A percentile compares a stretch with the other conserved stretches of the same genome.
phyloP scores from a whole-genome alignment of 2,329 filamentous ascomycete genomes.

The Dothideomycetes sp. region DNA sequence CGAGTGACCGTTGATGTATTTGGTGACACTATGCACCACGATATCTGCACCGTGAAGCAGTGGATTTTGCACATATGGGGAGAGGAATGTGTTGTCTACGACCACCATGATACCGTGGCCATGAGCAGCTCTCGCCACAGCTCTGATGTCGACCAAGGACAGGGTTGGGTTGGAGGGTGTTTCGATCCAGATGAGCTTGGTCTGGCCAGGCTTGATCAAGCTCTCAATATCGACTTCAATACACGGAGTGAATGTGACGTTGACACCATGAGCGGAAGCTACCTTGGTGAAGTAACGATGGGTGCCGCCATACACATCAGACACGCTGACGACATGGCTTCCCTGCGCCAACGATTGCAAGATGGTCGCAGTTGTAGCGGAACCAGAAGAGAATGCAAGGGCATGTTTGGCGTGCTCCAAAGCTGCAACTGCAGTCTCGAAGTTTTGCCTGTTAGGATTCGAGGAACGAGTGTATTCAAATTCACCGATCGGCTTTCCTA shows the following conservation, averaged over 20 bases:
- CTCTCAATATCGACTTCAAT: slow-evolving; percentile 80
- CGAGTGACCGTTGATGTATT: slow-evolving; percentile 96
- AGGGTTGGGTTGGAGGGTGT: slow-evolving; percentile 90
- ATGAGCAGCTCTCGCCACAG: slow-evolving; percentile 74
- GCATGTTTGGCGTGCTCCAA: slow-evolving; percentile 89
- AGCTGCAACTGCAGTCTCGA: slow-evolving; percentile 81
- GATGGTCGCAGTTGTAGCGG: slow-evolving; percentile 84
- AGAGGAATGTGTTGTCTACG: slow-evolving; percentile 98
- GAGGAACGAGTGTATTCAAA: slow-evolving; percentile 92
- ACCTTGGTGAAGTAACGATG: slow-evolving; percentile 99
- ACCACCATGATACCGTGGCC: slow-evolving; percentile 84
- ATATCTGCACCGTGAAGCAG: slow-evolving; percentile 92
- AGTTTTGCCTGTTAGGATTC: slow-evolving; percentile 93
- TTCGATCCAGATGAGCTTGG: slow-evolving; percentile 96
- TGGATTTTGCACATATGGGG: slow-evolving; percentile 92
- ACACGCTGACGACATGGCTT: slow-evolving; percentile 91
- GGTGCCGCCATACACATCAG: slow-evolving; percentile 95
- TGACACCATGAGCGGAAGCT: slow-evolving; percentile 83
- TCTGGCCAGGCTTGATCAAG: slow-evolving; percentile 70
- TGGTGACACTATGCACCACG: slow-evolving; percentile 90
- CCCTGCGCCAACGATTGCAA: slow-evolving; percentile 84
- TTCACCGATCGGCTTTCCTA: slow-evolving; percentile 74
- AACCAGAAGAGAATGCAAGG: slow-evolving; percentile 88
- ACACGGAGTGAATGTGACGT: slow-evolving; percentile 85
- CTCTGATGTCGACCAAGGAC: slow-evolving; percentile 81